These are phyloP conservation scores for Trichoderma cornu-damae DNA, from an alignment of 2,329 filamentous ascomycete species.

Conservation along the genomic window DNA sequence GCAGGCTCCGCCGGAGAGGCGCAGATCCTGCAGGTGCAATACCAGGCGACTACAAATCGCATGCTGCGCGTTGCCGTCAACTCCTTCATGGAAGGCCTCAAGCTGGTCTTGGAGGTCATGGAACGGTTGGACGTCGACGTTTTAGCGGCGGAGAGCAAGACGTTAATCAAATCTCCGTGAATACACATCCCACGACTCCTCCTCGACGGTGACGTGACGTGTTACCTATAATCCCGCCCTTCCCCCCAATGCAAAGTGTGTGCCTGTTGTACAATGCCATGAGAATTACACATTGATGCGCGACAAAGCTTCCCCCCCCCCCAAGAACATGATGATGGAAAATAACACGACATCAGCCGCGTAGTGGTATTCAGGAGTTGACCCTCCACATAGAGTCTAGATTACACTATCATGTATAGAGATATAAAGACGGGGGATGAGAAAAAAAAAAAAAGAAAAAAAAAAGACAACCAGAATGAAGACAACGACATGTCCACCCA, in stretches of 20 bases:
- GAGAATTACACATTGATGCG: background rate
- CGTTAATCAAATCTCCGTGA: constrained; percentile 5
- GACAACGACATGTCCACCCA: background rate
- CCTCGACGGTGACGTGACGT: background rate
- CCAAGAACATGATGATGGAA: background rate
- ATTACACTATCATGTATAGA: constrained; percentile 16
- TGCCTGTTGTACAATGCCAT: too few relatives aligned
- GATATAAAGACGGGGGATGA: background rate
- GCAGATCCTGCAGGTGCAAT: constrained; percentile 63
- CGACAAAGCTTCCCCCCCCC: too few relatives aligned
- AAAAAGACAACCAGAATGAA: background rate
- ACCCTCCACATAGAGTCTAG: constrained; percentile 4
- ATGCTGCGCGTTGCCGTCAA: constrained; percentile 97
- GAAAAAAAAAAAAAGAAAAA: background rate
- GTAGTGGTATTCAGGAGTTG: constrained; percentile 1
- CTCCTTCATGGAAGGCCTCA: constrained; percentile 87
- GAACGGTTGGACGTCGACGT: constrained; percentile 84
- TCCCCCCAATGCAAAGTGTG: too few relatives aligned
- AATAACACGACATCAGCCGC: background rate
- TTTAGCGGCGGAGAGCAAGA: constrained; percentile 34
- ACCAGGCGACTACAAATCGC: constrained; percentile 85
- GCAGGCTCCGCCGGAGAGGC: constrained; percentile 22
- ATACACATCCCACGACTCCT: background rate
- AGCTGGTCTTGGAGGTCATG: constrained; percentile 83
- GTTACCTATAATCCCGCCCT: background rate